phyloP scores from a whole-genome alignment of 2,329 filamentous ascomycete species.

The Colletotrichum endophyticum region DNA sequence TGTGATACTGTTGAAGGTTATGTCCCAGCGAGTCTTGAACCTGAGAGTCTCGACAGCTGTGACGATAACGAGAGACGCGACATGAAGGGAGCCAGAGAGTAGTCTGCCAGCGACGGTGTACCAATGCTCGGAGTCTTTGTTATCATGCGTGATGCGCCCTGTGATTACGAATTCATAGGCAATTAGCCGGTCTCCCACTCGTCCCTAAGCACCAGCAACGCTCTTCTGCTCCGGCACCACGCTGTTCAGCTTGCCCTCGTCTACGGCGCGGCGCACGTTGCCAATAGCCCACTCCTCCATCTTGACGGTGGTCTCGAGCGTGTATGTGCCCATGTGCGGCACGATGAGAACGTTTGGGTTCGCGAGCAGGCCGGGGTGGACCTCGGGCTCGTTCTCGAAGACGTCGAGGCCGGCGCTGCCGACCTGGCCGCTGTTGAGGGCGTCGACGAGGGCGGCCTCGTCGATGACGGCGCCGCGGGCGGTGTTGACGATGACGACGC shows the following conservation, averaged over 20 bases:
- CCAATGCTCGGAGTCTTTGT: background rate
- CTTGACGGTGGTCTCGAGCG: conserved; percentile 65
- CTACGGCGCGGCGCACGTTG: conserved; percentile 70
- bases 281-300: conserved; percentile 80
- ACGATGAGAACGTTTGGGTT: conserved; percentile 77
- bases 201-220: conserved; percentile 18
- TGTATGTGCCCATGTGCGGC: conserved; percentile 88
- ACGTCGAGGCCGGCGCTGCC: conserved; percentile 78
- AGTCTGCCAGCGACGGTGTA: background rate
- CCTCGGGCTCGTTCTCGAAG: conserved; percentile 79
- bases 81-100: background rate
- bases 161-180: background rate
- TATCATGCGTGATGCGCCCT: background rate
- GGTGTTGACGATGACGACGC: conserved; percentile 81
- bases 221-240: conserved; percentile 73
- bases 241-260: conserved; percentile 66
- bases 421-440: conserved; percentile 73
- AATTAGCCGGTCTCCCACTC: background rate
- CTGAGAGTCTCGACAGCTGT: no score
- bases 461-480: conserved; percentile 84
- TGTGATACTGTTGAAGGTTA: background rate
- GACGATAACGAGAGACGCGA: no score
- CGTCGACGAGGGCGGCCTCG: conserved; percentile 77
- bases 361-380: conserved; percentile 73
- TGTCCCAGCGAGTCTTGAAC: background rate